Evolutionary conservation across 371 early-diverging fungal species (phyloP).

Genomic region (Circinella minor): DNA sequence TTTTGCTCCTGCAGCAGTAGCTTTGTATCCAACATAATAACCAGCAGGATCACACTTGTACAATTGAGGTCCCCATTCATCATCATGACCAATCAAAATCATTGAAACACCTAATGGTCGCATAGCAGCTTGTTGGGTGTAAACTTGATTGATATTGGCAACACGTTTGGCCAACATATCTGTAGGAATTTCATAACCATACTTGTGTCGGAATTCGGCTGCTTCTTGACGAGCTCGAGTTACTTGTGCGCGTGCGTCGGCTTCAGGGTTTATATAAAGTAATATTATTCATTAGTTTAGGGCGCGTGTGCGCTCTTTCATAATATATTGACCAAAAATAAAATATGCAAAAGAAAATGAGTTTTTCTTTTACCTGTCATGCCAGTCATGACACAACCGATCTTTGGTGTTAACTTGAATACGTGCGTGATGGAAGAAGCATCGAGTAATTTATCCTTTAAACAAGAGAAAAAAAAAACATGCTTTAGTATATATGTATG

Average conservation of each 20-base stretch:
- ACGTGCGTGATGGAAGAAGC: conserved; percentile 93
- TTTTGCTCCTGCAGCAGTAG: conserved; percentile 97
- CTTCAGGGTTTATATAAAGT: conserved; percentile 35
- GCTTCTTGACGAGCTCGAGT: conserved; percentile 94
- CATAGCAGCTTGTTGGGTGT: conserved; percentile 99
- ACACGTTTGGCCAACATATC: conserved; percentile 97
- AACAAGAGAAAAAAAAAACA: conserved; percentile 1
- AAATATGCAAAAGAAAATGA: too few relatives aligned
- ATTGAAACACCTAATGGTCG: conserved; percentile 97
- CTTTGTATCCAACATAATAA: conserved; percentile 96
- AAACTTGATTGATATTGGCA: conserved; percentile 98
- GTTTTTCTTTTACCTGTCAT: conserved; percentile 67
- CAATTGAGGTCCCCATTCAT: conserved; percentile 94
- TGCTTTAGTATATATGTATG: neutral
- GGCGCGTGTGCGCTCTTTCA: neutral
- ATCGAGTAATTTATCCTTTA: conserved; percentile 95
- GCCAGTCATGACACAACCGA: conserved; percentile 99
- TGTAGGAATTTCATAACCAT: conserved; percentile 96
- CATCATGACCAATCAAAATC: conserved; percentile 95
- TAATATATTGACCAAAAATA: too few relatives aligned
- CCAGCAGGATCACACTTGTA: conserved; percentile 99
- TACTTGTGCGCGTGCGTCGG: conserved; percentile 95
- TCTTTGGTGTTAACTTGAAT: conserved; percentile 89
- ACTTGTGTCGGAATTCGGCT: conserved; percentile 97
- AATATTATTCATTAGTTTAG: neutral